phyloP scores from a whole-genome alignment of 1,139 yeast genomes.

The Debaryomyces sp. region DNA sequence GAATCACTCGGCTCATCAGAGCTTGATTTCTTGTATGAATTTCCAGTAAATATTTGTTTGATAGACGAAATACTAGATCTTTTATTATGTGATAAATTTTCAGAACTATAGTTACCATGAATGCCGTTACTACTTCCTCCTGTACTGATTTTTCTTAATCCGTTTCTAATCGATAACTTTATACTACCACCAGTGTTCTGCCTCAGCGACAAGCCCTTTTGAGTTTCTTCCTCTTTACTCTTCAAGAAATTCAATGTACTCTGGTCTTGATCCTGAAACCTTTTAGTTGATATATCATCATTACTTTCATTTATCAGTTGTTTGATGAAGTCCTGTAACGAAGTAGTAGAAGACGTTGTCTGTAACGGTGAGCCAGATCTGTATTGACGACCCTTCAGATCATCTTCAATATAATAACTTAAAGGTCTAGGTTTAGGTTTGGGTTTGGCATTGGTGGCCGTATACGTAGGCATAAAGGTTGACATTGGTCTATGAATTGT shows the following conservation, averaged over 20 bases:
- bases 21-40: conserved; percentile 17
- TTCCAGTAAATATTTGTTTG: conserved; percentile 48
- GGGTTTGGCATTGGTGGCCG: conserved; percentile 1
- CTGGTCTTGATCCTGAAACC: conserved; percentile 22
- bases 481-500: conserved; percentile 23
- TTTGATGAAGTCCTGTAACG: conserved; percentile 39
- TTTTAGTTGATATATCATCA: conserved; percentile 20
- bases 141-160: conserved; percentile 43
- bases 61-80: conserved; percentile 45
- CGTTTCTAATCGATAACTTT: conserved; percentile 36
- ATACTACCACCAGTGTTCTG: conserved; percentile 52
- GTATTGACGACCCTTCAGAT: background rate
- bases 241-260: conserved; percentile 60
- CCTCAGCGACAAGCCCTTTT: conserved; percentile 14
- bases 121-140: conserved; percentile 31
- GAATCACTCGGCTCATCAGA: conserved; percentile 10
- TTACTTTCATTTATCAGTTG: conserved; percentile 33
- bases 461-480: conserved; percentile 14
- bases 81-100: conserved; percentile 24
- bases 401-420: conserved; percentile 13
- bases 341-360: conserved; percentile 22
- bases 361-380: conserved; percentile 1
- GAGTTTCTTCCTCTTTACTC: conserved; percentile 40
- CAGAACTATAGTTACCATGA: conserved; percentile 25
- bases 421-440: conserved; percentile 12